These are phyloP conservation scores for Ogataea hybrid DNA, from an alignment of 1,139 yeast species.

Conservation along the genomic window DNA sequence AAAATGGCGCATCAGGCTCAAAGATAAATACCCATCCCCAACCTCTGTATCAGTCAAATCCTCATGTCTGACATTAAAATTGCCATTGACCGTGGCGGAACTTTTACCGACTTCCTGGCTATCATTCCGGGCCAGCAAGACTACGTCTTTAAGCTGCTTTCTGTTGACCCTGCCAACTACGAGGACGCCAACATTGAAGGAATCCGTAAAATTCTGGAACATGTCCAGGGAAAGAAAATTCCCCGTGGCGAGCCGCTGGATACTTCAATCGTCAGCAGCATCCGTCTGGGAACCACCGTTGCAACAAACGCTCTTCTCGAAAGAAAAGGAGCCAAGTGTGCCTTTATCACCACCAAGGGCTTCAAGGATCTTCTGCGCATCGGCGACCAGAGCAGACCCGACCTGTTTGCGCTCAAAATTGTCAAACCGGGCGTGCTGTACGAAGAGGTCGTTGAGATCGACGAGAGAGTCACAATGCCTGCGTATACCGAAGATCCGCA, in stretches of 20 bases:
- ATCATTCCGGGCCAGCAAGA: conserved; percentile 35
- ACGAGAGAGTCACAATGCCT: conserved; percentile 70
- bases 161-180: conserved; percentile 85
- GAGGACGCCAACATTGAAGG: conserved; percentile 92
- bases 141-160: conserved; percentile 59
- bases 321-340: conserved; percentile 64
- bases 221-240: conserved; percentile 47
- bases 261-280: conserved; percentile 49
- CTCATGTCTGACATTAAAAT: conserved; percentile 13
- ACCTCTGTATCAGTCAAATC: background rate
- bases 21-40: no score
- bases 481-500: conserved; percentile 54
- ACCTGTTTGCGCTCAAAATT: conserved; percentile 61
- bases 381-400: conserved; percentile 74
- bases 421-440: conserved; percentile 58
- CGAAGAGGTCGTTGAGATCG: conserved; percentile 61
- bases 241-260: conserved; percentile 44
- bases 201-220: conserved; percentile 70
- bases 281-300: conserved; percentile 79
- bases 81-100: conserved; percentile 59
- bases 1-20: background rate
- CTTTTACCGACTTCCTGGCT: conserved; percentile 63
- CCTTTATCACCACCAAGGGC: conserved; percentile 61
- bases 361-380: conserved; percentile 61
- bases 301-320: conserved; percentile 72